Evolutionary conservation across 768 basidiomycete genomes (phyloP).

Genomic region (Rhizopogon rudus): DNA sequence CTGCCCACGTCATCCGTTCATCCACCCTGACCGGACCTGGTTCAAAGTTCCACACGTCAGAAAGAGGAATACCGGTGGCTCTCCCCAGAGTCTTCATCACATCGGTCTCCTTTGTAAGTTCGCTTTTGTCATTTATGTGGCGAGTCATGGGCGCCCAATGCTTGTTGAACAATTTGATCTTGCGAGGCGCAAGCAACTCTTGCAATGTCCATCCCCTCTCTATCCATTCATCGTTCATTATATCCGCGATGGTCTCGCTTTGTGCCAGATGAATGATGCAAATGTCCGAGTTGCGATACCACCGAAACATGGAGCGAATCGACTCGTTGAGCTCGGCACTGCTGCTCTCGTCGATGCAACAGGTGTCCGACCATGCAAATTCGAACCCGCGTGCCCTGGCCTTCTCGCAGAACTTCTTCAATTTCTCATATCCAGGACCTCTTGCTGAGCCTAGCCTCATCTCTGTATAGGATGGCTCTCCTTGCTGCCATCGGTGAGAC

Average conservation of each 20-base stretch:
- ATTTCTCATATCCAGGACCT: not conserved
- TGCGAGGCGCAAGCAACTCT: constrained; percentile 2
- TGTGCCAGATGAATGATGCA: constrained; percentile 4
- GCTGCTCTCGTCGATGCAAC: constrained; percentile 10
- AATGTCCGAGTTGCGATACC: constrained; percentile 9
- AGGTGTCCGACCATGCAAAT: constrained; percentile 3
- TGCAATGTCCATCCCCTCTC: constrained; percentile 4
- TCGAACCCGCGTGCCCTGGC: no score
- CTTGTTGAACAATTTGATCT: constrained; percentile 1
- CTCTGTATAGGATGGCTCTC: not conserved
- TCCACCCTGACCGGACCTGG: no score
- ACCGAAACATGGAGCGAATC: constrained; percentile 12
- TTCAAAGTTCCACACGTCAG: no score
- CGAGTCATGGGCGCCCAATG: not conserved
- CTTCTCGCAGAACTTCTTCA: not conserved
- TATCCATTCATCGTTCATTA: not conserved
- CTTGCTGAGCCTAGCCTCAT: not conserved
- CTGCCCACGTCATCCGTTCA: constrained; percentile 10
- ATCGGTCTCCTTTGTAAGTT: no score
- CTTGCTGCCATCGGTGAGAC: constrained; percentile 3
- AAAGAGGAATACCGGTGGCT: no score
- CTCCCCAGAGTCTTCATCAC: no score
- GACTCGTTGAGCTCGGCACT: constrained; percentile 10
- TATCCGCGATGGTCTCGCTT: no score
- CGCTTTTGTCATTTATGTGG: no score